phyloP scores from a whole-genome alignment of 257 asterid species.

The Rubia yunnanensis region DNA sequence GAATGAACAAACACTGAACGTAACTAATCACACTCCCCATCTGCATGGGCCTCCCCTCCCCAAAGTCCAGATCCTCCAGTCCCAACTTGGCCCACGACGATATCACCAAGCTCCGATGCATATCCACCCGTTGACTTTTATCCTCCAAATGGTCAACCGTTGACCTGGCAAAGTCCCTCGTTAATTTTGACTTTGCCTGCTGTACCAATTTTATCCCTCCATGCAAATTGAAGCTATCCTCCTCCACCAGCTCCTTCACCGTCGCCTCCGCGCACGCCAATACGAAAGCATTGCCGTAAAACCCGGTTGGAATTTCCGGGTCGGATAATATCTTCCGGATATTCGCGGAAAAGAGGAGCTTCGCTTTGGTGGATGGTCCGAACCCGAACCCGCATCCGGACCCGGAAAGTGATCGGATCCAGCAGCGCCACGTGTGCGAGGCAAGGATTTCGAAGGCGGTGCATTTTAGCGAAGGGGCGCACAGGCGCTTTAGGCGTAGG shows the following conservation, averaged over 20 bases:
- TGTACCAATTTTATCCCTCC: conserved; percentile 52
- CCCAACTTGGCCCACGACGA: conserved; percentile 79
- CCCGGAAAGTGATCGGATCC: conserved; percentile 39
- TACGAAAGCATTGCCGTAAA: conserved; percentile 74
- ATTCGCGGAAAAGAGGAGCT: conserved; percentile 53
- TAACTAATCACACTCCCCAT: conserved; percentile 74
- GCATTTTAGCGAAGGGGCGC: conserved; percentile 54
- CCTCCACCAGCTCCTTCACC: conserved; percentile 31
- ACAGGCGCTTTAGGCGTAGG: conserved; percentile 50
- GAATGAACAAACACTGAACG: conserved; percentile 63
- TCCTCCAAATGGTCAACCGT: conserved; percentile 50
- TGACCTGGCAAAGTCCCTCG: conserved; percentile 39
- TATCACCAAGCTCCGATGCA: conserved; percentile 54
- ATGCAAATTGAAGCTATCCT: conserved; percentile 22
- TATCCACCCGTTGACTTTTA: conserved; percentile 23
- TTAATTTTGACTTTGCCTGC: conserved; percentile 36
- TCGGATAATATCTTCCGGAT: conserved; percentile 26
- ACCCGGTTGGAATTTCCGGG: conserved; percentile 40
- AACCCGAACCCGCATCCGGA: conserved; percentile 18
- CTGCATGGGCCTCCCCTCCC: conserved; percentile 58
- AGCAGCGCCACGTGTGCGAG: conserved; percentile 75
- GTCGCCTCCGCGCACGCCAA: conserved; percentile 57
- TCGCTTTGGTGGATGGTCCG: conserved; percentile 27
- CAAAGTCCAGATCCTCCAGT: conserved; percentile 73
- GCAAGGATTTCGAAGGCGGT: conserved; percentile 69